Conservation (phyloP, 257 asterid species). For the Solanum piurae region DNA sequence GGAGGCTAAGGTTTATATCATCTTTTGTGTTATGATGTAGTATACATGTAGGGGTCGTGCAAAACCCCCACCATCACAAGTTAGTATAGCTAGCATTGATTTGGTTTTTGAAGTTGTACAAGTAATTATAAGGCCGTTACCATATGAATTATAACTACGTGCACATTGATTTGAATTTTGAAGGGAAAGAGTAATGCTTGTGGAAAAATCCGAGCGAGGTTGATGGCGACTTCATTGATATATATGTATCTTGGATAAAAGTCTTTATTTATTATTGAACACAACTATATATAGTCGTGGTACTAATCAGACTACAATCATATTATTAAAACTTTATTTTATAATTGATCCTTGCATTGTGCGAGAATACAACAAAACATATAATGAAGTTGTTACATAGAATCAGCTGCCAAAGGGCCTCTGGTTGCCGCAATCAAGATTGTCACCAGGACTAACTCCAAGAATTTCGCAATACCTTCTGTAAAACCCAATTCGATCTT, state of each 20-base stretch:
- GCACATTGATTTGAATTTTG: not conserved
- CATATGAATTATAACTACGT: not conserved
- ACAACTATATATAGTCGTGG: not conserved
- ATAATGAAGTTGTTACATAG: not conserved
- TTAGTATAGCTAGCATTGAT: too few species aligned
- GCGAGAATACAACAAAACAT: not conserved
- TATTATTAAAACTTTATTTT: not conserved
- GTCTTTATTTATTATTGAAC: not conserved
- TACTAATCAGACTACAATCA: not conserved
- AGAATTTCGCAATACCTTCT: conserved; percentile 13
- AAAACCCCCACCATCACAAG: too few species aligned
- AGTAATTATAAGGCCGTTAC: not conserved
- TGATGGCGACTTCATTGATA: not conserved
- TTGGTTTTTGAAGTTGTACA: too few species aligned
- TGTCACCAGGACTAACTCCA: conserved; percentile 12
- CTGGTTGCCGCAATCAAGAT: conserved; percentile 16
- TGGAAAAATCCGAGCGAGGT: not conserved
- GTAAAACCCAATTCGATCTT: conserved; percentile 20
- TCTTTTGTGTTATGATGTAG: too few species aligned
- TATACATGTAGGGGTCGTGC: too few species aligned
- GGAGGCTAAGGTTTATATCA: too few species aligned
- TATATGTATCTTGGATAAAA: not conserved
- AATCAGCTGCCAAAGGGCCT: not conserved
- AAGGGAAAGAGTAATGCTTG: not conserved
- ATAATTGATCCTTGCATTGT: not conserved